Conservation (phyloP, 2,329 filamentous ascomycete species). For the Stagonosporopsis rhizophila region DNA sequence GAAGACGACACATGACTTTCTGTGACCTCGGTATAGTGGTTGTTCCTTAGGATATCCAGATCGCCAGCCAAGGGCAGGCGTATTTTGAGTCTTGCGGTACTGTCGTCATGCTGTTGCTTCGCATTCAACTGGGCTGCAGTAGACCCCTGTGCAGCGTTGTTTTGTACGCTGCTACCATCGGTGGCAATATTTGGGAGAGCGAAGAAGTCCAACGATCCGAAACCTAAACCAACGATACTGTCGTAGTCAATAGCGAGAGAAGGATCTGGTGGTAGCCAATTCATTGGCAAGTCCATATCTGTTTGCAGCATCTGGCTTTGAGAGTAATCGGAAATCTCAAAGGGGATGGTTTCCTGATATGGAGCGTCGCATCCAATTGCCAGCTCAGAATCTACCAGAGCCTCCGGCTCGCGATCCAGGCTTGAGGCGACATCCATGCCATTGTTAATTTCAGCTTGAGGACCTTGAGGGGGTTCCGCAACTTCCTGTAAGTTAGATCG, state of each 20-base stretch:
- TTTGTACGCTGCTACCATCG: not conserved
- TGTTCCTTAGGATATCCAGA: not conserved
- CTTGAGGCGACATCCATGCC: not conserved
- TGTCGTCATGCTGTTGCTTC: too few species aligned
- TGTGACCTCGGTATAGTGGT: not conserved
- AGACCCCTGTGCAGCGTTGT: not conserved
- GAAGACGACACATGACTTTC: not conserved
- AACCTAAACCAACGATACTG: constrained; percentile 14
- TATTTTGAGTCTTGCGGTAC: not conserved
- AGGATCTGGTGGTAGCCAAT: constrained; percentile 17
- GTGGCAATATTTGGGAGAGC: not conserved
- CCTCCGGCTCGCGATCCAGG: too few species aligned
- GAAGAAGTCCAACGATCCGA: constrained; percentile 13
- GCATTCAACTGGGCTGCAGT: too few species aligned
- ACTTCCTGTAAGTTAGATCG: too few species aligned
- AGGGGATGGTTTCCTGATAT: not conserved
- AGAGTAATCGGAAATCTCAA: not conserved
- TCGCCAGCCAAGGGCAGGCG: not conserved
- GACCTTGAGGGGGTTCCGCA: not conserved
- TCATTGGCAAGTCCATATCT: constrained; percentile 13
- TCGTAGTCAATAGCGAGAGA: constrained; percentile 19
- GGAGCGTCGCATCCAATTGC: not conserved
- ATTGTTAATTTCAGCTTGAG: too few species aligned
- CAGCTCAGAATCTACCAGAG: not conserved
- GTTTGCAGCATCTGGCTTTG: not conserved